These are phyloP conservation scores for Colletotrichum gloeosporioides DNA, from an alignment of 2,329 filamentous ascomycete species.

Conservation along the genomic window DNA sequence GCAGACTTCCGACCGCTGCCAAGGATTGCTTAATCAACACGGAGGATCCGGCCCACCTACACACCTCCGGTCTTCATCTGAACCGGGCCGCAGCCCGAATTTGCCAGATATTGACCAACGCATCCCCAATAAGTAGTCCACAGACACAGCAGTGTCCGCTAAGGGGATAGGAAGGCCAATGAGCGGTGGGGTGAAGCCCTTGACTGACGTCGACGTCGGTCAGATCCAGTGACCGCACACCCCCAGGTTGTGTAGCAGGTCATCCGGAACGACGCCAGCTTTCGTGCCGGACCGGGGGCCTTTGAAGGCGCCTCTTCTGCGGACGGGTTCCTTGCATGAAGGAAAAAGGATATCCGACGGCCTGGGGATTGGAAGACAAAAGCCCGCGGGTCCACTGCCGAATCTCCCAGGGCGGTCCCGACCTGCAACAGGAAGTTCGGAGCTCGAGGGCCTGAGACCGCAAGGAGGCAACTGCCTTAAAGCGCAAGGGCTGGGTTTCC, in stretches of 20 bases:
- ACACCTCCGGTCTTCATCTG: neutral
- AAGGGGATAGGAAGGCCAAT: neutral
- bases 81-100: neutral
- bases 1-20: neutral
- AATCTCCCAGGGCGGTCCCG: neutral
- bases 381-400: neutral
- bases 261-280: conserved; percentile 2
- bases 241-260: conserved; percentile 1
- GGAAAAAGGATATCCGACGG: neutral
- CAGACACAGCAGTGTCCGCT: neutral
- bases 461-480: neutral
- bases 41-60: neutral
- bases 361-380: neutral
- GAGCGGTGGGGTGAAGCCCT: conserved; percentile 2
- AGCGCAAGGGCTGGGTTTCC: neutral
- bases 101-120: neutral
- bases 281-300: conserved; percentile 1
- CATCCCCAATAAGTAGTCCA: neutral
- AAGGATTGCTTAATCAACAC: conserved; percentile 4
- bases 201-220: neutral
- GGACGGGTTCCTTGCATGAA: conserved; percentile 10
- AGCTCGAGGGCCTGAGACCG: neutral
- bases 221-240: neutral
- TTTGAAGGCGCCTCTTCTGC: neutral
- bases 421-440: conserved; percentile 12